These are phyloP conservation scores for Pyrus communis DNA, from an alignment of 306 rosid genomes.

Conservation along the genomic window DNA sequence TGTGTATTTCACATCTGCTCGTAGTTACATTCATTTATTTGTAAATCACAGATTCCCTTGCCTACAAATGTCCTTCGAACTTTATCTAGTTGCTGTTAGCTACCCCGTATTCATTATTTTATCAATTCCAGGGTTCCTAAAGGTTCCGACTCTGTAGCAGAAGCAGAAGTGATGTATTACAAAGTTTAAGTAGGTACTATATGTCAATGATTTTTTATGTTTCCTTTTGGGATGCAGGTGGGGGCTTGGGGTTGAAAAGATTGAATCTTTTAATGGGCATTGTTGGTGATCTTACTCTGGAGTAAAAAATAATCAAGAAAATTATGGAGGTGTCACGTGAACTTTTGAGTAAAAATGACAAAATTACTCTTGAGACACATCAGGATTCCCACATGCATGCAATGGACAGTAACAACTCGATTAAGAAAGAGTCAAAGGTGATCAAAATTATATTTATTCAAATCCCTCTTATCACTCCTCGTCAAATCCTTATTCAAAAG, in stretches of 20 bases:
- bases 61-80: not conserved
- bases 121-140: slow-evolving; percentile 73
- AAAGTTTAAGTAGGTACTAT: slow-evolving; percentile 82
- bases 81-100: not conserved
- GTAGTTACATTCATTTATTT: not conserved
- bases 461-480: too few relatives aligned
- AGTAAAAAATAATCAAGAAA: too few relatives aligned
- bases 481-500: too few relatives aligned
- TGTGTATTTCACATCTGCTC: not conserved
- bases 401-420: too few relatives aligned
- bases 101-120: not conserved
- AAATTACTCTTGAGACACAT: too few relatives aligned
- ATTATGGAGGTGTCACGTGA: too few relatives aligned
- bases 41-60: not conserved
- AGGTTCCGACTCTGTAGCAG: slow-evolving; percentile 64
- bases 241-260: not conserved
- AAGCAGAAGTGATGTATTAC: slow-evolving; percentile 69
- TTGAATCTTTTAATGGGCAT: slow-evolving; percentile 1
- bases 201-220: not conserved
- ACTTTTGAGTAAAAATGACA: too few relatives aligned
- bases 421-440: too few relatives aligned
- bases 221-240: not conserved
- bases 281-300: not conserved
- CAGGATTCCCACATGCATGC: too few relatives aligned
- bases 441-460: too few relatives aligned